These are phyloP conservation scores for Spergularia azorica DNA, from an alignment of 179 eudicot species.

Conservation along the genomic window DNA sequence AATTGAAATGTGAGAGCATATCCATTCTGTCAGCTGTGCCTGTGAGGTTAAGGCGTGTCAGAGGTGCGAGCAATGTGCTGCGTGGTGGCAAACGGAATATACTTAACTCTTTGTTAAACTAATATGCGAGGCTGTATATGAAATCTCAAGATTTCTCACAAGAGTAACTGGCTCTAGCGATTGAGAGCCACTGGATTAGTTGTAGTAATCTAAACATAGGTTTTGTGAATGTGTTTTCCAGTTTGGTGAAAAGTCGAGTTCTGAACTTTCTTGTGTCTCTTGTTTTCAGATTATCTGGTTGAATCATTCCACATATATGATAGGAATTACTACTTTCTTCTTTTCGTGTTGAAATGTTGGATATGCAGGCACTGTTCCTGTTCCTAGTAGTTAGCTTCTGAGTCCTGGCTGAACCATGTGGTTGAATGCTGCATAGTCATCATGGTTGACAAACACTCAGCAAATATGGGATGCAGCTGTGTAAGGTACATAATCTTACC, in stretches of 20 bases:
- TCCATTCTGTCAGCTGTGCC: no score
- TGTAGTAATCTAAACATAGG: neutral
- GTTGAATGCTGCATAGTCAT: neutral
- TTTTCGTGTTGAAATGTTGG: neutral
- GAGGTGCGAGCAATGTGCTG: no score
- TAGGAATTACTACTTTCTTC: neutral
- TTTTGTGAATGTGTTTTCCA: neutral
- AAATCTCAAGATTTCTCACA: neutral
- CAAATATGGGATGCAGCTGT: conserved; percentile 26
- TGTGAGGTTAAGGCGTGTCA: no score
- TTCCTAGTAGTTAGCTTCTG: neutral
- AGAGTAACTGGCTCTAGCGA: neutral
- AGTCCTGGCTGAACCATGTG: neutral
- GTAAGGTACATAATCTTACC: conserved; percentile 18
- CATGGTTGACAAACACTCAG: conserved; percentile 11
- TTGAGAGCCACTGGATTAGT: neutral
- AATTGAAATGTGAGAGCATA: neutral
- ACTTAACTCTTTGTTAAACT: neutral
- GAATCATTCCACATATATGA: neutral
- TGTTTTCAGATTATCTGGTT: neutral
- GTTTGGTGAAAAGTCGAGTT: neutral
- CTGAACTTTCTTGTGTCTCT: neutral
- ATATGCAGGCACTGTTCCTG: conserved; percentile 22
- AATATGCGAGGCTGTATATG: neutral
- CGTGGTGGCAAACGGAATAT: neutral